phyloP scores from a whole-genome alignment of 1,284 basidiomycete species.

The Fistulina hepatica region DNA sequence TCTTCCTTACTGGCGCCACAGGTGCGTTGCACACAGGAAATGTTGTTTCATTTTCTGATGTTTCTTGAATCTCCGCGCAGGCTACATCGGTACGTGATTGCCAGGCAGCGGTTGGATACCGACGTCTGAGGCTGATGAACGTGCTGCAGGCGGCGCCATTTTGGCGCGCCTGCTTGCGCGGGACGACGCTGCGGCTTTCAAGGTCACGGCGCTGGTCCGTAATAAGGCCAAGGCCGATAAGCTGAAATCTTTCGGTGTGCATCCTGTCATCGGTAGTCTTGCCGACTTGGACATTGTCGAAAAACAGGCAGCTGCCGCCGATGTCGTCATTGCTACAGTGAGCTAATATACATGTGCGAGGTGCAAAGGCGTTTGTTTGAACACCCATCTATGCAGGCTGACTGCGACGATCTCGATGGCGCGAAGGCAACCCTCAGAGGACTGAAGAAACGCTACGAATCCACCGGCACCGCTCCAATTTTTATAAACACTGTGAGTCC shows the following conservation, averaged over 20 bases:
- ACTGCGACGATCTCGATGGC: constrained; percentile 30
- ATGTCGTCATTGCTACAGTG: constrained; percentile 27
- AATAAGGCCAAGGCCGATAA: constrained; percentile 30
- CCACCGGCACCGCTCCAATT: constrained; percentile 31
- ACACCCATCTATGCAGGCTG: constrained; percentile 23
- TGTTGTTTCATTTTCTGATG: not conserved
- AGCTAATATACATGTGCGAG: not conserved
- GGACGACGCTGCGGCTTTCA: constrained; percentile 24
- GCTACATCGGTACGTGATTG: too few relatives aligned
- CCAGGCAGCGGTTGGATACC: too few relatives aligned
- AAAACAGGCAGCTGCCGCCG: constrained; percentile 21
- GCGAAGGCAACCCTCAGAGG: constrained; percentile 34
- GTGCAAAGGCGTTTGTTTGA: not conserved
- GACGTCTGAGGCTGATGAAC: too few relatives aligned
- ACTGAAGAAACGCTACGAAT: constrained; percentile 30
- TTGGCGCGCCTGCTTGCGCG: constrained; percentile 29
- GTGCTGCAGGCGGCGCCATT: constrained; percentile 32
- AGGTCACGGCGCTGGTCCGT: constrained; percentile 32
- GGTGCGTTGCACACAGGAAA: not conserved
- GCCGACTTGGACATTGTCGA: constrained; percentile 25
- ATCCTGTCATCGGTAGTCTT: constrained; percentile 29
- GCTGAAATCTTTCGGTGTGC: constrained; percentile 26
- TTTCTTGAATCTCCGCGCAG: not conserved
- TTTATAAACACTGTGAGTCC: constrained; percentile 41
- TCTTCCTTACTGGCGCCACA: constrained; percentile 13